Evolutionary conservation across 2,329 filamentous ascomycete species (phyloP), one percentile per base, ranked within the genome.

Genomic region (Penicillium sp.): DNA sequence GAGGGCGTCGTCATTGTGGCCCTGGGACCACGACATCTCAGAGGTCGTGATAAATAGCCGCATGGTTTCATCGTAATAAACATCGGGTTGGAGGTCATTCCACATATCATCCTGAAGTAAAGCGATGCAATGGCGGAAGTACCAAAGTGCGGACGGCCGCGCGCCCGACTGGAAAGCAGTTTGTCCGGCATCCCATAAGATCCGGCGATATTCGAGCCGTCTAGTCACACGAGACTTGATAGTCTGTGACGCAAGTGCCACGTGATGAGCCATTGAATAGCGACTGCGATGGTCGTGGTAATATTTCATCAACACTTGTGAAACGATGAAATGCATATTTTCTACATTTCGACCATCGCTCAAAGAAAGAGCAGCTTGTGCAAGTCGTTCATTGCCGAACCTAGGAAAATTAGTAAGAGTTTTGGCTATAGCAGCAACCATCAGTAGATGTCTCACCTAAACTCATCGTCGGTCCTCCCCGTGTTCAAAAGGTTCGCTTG

Each of bases 261-360:
- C 88, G 71, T 97, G 93, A 6, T 87, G 84, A 23, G 91, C 90
- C 59, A 89, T 88, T 58, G 85, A 87, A 68, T 95, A 92, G 13
- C 87, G 82, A 27, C 83, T 82, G 50, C 82, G 82, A 1, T 84
- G 80, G 59, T 91, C 86, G 25, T 83, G 77, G 23, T 78, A 85
- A 66, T 92, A 88, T 65, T 89, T 89, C 72, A 93, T 85, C 63
- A 97, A 84, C 0, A 88, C 89, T 69, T 91, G 88, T 0, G 90
- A 89, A 67, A 97, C 91, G 46, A 92, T 86, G 67, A 93, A 97
- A 74, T 97, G 92, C 93, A 97, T 97, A 66, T 89, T 89, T 21
- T 84, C 80, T 23, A 84, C 78, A 55, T 89, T 86, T 50, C 77
- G 79, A 68, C 85, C 86, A 69, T 93, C 87, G 61, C 84, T 85